Percentiles rank a stretch among this genome's conserved stretches.
Evolutionary conservation across 176 grass and related monocot species (phyloP).

Genomic region (Juncus inflexus): DNA sequence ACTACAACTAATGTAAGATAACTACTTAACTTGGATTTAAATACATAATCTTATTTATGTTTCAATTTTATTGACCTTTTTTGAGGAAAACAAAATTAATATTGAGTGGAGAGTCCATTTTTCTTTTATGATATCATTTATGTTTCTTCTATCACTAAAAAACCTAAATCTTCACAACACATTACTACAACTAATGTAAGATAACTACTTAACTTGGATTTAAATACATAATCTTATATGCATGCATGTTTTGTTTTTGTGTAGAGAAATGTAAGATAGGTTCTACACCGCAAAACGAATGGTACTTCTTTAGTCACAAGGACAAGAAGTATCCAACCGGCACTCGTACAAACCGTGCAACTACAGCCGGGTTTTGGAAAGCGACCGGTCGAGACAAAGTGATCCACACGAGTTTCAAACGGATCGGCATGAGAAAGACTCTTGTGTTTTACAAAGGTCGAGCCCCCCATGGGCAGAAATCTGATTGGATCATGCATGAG

Average conservation of each 20-base stretch:
- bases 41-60: no score
- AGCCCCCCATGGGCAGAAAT: constrained; percentile 74
- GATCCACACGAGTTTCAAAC: constrained; percentile 42
- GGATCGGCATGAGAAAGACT: constrained; percentile 91
- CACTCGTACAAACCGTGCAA: constrained; percentile 80
- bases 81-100: no score
- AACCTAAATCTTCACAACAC: no score
- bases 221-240: background rate
- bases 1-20: no score
- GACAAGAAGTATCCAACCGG: constrained; percentile 94
- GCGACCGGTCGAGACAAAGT: constrained; percentile 85
- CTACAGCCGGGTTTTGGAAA: constrained; percentile 82
- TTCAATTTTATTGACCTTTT: no score
- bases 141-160: no score
- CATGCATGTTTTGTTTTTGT: background rate
- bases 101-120: no score
- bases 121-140: no score
- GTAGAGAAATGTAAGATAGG: constrained; percentile 72
- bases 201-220: no score
- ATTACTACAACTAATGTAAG: no score
- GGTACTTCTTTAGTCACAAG: constrained; percentile 97
- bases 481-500: constrained; percentile 97
- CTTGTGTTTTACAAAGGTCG: constrained; percentile 91
- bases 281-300: constrained; percentile 72
- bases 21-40: no score